Conservation (phyloP, 2,329 filamentous ascomycete genomes). For the Zopfia rhizophila region DNA sequence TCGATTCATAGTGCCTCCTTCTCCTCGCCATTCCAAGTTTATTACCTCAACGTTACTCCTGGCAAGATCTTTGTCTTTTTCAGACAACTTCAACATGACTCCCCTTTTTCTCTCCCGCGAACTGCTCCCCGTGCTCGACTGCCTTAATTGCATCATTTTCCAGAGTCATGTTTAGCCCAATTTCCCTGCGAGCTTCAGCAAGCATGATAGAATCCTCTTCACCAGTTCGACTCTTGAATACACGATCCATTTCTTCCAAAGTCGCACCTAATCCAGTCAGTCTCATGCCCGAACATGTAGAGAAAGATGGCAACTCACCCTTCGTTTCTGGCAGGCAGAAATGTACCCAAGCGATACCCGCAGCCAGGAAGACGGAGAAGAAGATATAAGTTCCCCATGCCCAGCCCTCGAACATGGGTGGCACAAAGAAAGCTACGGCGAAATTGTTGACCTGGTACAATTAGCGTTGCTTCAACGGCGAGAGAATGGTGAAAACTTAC, state of each 20-base stretch:
- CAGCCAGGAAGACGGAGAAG: conserved; percentile 45
- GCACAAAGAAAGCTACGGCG: conserved; percentile 48
- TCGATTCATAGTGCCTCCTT: too few relatives aligned
- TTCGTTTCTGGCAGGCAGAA: conserved; percentile 42
- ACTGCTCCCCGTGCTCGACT: conserved; percentile 25
- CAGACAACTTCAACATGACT: conserved; percentile 25
- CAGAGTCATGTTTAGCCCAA: conserved; percentile 34
- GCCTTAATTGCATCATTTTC: conserved; percentile 36
- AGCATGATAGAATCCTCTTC: conserved; percentile 41
- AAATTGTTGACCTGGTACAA: conserved; percentile 47
- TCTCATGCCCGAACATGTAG: too few relatives aligned
- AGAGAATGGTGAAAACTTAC: conserved; percentile 22
- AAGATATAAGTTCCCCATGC: conserved; percentile 52
- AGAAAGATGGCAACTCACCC: too few relatives aligned
- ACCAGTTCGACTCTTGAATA: conserved; percentile 37
- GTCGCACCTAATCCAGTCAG: too few relatives aligned
- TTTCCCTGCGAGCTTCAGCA: conserved; percentile 35
- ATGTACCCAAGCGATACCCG: conserved; percentile 36
- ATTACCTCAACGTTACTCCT: too few relatives aligned
- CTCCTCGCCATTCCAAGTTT: too few relatives aligned
- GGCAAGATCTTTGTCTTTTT: too few relatives aligned
- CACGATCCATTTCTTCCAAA: conserved; percentile 42
- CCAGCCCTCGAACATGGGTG: conserved; percentile 46
- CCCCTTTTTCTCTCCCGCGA: conserved; percentile 22
- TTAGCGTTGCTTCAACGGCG: conserved; percentile 6